Evolutionary conservation across 257 asterid genomes (phyloP).

Genomic region (Solanum tacnaense): DNA sequence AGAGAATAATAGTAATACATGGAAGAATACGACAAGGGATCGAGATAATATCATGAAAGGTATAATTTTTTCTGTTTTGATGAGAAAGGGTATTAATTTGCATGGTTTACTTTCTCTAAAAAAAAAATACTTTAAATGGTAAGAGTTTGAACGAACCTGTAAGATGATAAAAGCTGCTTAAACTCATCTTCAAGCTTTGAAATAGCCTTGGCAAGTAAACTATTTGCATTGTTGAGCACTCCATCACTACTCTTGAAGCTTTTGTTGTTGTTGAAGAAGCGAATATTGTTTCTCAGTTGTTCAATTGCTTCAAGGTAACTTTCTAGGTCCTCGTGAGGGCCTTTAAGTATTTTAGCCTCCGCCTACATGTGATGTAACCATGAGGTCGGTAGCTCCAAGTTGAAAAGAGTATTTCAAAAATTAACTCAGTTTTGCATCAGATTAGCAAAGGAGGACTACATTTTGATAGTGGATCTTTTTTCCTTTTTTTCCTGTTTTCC

Average conservation of each 20-base stretch:
- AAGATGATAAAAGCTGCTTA: conserved; percentile 64
- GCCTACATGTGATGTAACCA: conserved; percentile 40
- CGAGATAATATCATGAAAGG: not conserved
- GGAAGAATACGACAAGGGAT: not conserved
- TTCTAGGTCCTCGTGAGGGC: conserved; percentile 96
- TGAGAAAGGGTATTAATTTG: not conserved
- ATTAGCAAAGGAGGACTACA: not conserved
- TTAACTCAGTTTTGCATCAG: not conserved
- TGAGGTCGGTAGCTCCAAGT: not conserved
- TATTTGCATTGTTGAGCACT: conserved; percentile 76
- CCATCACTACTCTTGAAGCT: conserved; percentile 97
- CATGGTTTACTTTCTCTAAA: not conserved
- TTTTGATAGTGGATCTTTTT: not conserved
- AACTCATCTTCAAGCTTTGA: conserved; percentile 95
- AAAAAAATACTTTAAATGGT: not conserved
- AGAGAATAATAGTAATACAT: not conserved
- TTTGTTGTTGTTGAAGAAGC: conserved; percentile 82
- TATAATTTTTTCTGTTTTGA: not conserved
- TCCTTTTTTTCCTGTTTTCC: not conserved
- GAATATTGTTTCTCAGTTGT: conserved; percentile 73
- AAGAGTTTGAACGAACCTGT: conserved; percentile 42
- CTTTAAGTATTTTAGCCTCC: conserved; percentile 91
- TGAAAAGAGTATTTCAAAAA: not conserved
- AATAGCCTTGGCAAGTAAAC: conserved; percentile 83
- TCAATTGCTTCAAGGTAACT: conserved; percentile 93